These are phyloP conservation scores for Annona cherimola DNA, from an alignment of 164 flowering plant species.

Conservation along the genomic window DNA sequence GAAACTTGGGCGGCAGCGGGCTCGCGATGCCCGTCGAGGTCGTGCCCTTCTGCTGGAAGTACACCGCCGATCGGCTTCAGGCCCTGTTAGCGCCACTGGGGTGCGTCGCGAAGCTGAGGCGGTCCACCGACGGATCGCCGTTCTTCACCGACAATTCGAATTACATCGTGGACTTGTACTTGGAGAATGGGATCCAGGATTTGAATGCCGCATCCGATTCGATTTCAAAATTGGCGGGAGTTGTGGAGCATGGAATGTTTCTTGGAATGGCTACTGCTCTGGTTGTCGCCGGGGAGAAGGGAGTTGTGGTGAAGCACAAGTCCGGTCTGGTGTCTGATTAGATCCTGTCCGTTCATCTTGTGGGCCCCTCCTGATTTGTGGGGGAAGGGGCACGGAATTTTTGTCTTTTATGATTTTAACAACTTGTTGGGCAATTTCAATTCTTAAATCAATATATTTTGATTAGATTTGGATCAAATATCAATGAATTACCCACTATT, in stretches of 20 bases:
- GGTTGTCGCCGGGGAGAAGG: slow-evolving; percentile 72
- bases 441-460: no score
- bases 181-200: slow-evolving; percentile 62
- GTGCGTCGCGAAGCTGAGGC: slow-evolving; percentile 67
- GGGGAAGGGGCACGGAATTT: background rate
- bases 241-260: slow-evolving; percentile 99
- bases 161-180: slow-evolving; percentile 81
- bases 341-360: background rate
- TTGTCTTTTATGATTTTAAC: no score
- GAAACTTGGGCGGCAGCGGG: slow-evolving; percentile 63
- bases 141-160: slow-evolving; percentile 75
- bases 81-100: slow-evolving; percentile 53
- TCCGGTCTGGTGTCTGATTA: background rate
- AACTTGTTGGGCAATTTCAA: no score
- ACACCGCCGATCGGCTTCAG: slow-evolving; percentile 47
- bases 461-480: no score
- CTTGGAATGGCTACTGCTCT: slow-evolving; percentile 87
- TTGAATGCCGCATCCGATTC: slow-evolving; percentile 63
- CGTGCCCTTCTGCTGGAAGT: slow-evolving; percentile 75
- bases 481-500: no score
- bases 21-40: slow-evolving; percentile 87
- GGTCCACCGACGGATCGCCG: slow-evolving; percentile 29
- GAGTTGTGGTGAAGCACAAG: slow-evolving; percentile 56
- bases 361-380: background rate
- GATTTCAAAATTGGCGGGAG: slow-evolving; percentile 68